phyloP scores from a whole-genome alignment of 1,284 basidiomycete species.

The Caloboletus firmus region DNA sequence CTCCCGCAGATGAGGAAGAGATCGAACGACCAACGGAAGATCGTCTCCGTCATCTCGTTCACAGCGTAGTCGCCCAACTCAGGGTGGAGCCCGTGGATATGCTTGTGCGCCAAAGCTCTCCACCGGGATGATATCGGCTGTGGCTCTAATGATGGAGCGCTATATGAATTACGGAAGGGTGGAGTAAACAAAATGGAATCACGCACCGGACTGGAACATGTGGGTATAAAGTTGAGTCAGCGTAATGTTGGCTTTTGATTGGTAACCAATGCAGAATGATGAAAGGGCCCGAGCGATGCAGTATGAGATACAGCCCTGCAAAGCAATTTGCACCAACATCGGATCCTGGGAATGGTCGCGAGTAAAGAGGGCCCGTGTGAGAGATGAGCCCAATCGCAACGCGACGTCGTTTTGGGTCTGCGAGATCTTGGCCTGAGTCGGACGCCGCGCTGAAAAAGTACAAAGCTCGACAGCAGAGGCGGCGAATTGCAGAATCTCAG shows the following conservation, averaged over 20 bases:
- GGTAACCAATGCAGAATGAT: conserved; percentile 70
- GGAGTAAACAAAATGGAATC: conserved; percentile 2
- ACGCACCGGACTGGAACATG: conserved; percentile 61
- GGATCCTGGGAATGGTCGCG: conserved; percentile 72
- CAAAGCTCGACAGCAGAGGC: conserved; percentile 66
- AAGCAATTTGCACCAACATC: conserved; percentile 67
- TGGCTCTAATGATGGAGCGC: conserved; percentile 47
- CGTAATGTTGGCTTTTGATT: conserved; percentile 64
- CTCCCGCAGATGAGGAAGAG: conserved; percentile 64
- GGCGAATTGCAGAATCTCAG: conserved; percentile 73
- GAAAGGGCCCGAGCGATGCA: conserved; percentile 65
- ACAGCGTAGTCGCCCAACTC: conserved; percentile 61
- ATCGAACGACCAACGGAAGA: conserved; percentile 67
- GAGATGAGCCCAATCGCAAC: conserved; percentile 56
- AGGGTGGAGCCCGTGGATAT: conserved; percentile 67
- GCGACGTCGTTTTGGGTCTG: conserved; percentile 59
- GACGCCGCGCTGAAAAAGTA: conserved; percentile 43
- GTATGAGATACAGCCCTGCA: conserved; percentile 66
- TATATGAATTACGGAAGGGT: conserved; percentile 14
- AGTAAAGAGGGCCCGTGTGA: conserved; percentile 56
- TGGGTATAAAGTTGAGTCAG: conserved; percentile 64
- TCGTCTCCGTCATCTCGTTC: conserved; percentile 66
- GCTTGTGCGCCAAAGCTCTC: conserved; percentile 66
- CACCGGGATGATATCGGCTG: conserved; percentile 75
- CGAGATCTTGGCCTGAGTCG: conserved; percentile 37